phyloP scores from a whole-genome alignment of 2,329 filamentous ascomycete species.

The Fusarium nelsonii region DNA sequence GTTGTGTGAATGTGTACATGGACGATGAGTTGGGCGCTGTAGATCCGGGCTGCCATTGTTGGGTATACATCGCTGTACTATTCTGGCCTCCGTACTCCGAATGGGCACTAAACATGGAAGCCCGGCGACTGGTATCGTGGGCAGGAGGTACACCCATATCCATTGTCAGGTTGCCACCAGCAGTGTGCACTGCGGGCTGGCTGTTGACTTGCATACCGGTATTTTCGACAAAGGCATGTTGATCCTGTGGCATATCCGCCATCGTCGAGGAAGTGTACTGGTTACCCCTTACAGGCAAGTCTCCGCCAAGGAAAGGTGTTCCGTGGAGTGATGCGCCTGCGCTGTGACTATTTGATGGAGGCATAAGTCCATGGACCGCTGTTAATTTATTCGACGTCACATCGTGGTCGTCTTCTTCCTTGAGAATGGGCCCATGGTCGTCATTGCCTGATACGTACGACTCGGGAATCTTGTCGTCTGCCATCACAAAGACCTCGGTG shows the following conservation, averaged over 20 bases:
- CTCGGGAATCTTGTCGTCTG: conserved; percentile 64
- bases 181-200: conserved; percentile 52
- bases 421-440: conserved; percentile 54
- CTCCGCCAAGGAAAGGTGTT: conserved; percentile 55
- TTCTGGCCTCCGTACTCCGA: conserved; percentile 59
- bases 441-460: conserved; percentile 64
- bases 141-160: conserved; percentile 60
- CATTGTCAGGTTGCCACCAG: conserved; percentile 55
- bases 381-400: conserved; percentile 53
- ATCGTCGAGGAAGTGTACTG: conserved; percentile 59
- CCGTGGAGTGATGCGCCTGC: conserved; percentile 51
- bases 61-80: conserved; percentile 56
- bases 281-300: conserved; percentile 59
- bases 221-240: conserved; percentile 57
- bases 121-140: conserved; percentile 60
- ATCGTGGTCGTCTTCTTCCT: conserved; percentile 59
- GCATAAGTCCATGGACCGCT: conserved; percentile 52
- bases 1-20: conserved; percentile 61
- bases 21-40: conserved; percentile 56
- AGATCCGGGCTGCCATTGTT: conserved; percentile 60
- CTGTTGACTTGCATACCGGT: conserved; percentile 52
- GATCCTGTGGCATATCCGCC: conserved; percentile 57
- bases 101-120: conserved; percentile 56
- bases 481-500: conserved; percentile 63
- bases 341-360: conserved; percentile 54